Evolutionary conservation across 1,284 basidiomycete genomes (phyloP), one percentile per base, ranked within the genome.

Genomic region (Phlebopus sp.): DNA sequence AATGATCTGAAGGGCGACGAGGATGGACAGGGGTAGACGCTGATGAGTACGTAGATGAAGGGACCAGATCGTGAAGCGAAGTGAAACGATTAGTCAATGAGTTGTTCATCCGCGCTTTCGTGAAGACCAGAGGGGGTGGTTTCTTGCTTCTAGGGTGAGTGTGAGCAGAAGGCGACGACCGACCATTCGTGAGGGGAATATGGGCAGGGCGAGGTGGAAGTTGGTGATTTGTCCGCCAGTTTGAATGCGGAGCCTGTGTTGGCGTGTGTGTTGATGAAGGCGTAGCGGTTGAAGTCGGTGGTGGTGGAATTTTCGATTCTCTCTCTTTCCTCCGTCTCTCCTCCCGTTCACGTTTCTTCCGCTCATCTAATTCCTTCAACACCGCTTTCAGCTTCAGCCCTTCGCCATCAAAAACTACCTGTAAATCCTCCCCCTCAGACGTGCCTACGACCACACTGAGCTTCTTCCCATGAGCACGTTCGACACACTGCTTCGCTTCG

Each of bases 361-460:
- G 68, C 37, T 76, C 77, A 9, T 84, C 81, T 52, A 85, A 56
- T 63, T 82, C 79, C 55, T 72, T 78, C 60, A 85, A 54, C 31
- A 86, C 75, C 4, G 81, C 81, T 52, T 73, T 77, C 53, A 85
- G 55, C 53, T 73, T 74, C 55, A 69, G 64, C 10, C 80, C 80
- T 52, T 86, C 82, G 0, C 77, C 77, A 59, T 89, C 86, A 44
- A 84, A 72, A 17, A 84, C 77, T 0, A 80, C 83, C 18, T 72
- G 68, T 56, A 86, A 71, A 56, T 75, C 74, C 47, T 80, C 77
- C 27, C 71, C 73, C 25, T 57, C 58, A 37, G 60, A 62, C 48
- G 42, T 62, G 9, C 69, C 70, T 14, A 62, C 59, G 21, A 68
- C 54, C 15, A 64, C 62, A 44, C 61, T 64, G 8, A 75, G 64